Percentiles rank a stretch among this genome's conserved stretches.
Evolutionary conservation across 1,284 basidiomycete genomes (phyloP).

Genomic region (Athelia sp.): DNA sequence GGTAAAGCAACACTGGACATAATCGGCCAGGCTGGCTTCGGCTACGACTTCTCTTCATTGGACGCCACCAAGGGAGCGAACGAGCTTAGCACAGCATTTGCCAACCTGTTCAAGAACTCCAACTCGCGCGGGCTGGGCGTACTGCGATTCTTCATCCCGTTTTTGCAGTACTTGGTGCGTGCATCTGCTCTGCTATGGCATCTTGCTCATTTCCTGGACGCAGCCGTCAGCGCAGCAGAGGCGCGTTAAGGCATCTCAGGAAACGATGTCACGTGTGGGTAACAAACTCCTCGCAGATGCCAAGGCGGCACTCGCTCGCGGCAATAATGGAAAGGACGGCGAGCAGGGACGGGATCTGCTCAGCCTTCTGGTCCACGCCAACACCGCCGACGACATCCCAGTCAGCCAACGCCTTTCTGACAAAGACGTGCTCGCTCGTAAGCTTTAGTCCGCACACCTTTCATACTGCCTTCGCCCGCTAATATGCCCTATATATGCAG

Average conservation of each 20-base stretch:
- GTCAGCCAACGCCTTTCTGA: slow-evolving; percentile 9
- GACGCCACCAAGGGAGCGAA: slow-evolving; percentile 13
- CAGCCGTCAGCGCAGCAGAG: not conserved
- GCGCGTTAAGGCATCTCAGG: not conserved
- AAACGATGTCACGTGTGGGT: not conserved
- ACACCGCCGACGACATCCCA: not conserved
- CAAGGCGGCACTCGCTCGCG: not conserved
- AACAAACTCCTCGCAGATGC: not conserved
- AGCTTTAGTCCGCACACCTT: not conserved
- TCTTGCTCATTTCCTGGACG: no score
- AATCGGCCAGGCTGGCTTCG: slow-evolving; percentile 34
- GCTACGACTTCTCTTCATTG: slow-evolving; percentile 33
- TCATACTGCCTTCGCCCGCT: not conserved
- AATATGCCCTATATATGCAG: no score
- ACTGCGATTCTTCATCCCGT: no score
- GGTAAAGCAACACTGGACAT: slow-evolving; percentile 15
- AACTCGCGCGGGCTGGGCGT: no score
- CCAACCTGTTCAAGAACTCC: slow-evolving; percentile 2
- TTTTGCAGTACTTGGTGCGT: no score
- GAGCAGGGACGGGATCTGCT: not conserved
- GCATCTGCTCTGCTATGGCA: no score
- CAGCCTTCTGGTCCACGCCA: not conserved
- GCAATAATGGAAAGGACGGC: slow-evolving; percentile 1
- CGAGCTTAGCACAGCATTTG: not conserved
- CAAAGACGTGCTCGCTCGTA: slow-evolving; percentile 15